Evolutionary conservation across 306 rosid species (phyloP), one percentile per base, ranked within the genome.

Genomic region (Albizia julibrissin): DNA sequence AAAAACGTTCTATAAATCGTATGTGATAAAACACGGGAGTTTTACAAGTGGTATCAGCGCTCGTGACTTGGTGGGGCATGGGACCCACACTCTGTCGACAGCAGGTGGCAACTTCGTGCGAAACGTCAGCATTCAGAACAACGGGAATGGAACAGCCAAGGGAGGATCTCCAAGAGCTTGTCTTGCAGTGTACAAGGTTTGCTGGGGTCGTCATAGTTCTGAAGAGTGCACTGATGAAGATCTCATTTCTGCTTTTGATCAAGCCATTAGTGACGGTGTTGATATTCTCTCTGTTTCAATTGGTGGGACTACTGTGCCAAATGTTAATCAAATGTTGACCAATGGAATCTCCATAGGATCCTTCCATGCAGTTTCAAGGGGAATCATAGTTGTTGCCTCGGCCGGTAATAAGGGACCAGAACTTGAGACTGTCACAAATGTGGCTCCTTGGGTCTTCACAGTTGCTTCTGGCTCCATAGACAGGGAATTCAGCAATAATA

Each of bases 91-190:
- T 2, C 37, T 61, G 8, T 61, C 68, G 6, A 61, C 68, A 0
- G 68, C 68, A 3, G 68, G 68, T 3, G 68, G 68, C 8, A 61
- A 61, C 33, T 61, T 61, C 7, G 34, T 61, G 37, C 33, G 37
- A 61, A 61, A 76, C 1, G 88, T 77, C 1, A 83, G 33, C 56
- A 86, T 87, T 40, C 73, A 81, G 6, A 86, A 89, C 21, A 59
- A 82, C 18, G 92, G 90, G 3, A 84, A 88, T 59, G 97, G 97
- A n/a, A 92, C 94, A 0, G 91, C 97, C 0, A 91, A 92, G 59
- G 99, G 99, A 10, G 99, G 99, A 3, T 91, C 99, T 1, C 97
- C 98, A 0, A 91, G 68, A 47, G 92, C 96, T 37, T 83, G 90
- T 0, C 90, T 93, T 61, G 99, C 89, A 46, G 82, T 94, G 0